A percentile compares a stretch with the other conserved stretches of the same genome.
Conservation (phyloP, 208 protist species). For the Acanthamoeba triangularis region DNA sequence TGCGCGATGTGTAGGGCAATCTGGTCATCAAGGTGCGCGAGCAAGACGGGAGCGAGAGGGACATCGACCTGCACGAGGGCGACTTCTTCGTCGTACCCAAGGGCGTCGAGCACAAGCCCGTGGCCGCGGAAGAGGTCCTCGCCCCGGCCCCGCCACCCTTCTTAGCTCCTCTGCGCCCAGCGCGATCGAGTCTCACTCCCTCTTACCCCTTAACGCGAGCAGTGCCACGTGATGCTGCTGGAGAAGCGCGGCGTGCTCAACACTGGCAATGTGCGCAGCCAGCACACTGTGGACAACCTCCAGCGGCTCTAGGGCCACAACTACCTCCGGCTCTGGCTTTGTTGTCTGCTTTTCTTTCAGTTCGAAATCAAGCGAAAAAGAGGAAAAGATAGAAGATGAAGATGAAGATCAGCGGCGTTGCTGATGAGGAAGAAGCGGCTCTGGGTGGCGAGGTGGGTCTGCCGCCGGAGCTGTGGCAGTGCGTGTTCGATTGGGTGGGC, state of each 20-base stretch:
- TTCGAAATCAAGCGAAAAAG: no score
- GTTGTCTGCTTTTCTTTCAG: no score
- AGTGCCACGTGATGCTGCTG: conserved; percentile 45
- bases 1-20: background rate
- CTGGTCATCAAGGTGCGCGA: conserved; percentile 50
- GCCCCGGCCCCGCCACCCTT: no score
- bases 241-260: background rate
- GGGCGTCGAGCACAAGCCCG: conserved; percentile 45
- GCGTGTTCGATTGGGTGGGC: conserved; percentile 43
- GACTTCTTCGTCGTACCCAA: conserved; percentile 44
- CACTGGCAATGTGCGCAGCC: conserved; percentile 18
- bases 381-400: no score
- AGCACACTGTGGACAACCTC: background rate
- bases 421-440: no score
- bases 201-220: no score
- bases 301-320: background rate
- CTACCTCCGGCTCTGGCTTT: no score
- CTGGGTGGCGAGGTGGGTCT: background rate
- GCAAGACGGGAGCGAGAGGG: background rate
- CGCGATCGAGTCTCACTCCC: background rate
- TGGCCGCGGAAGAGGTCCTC: conserved; percentile 16
- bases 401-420: background rate
- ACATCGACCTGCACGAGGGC: conserved; percentile 27
- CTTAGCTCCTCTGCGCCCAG: background rate
- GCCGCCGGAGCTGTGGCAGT: conserved; percentile 29